Evolutionary conservation across 2,329 filamentous ascomycete species (phyloP).

Genomic region (Claviceps arundinis): DNA sequence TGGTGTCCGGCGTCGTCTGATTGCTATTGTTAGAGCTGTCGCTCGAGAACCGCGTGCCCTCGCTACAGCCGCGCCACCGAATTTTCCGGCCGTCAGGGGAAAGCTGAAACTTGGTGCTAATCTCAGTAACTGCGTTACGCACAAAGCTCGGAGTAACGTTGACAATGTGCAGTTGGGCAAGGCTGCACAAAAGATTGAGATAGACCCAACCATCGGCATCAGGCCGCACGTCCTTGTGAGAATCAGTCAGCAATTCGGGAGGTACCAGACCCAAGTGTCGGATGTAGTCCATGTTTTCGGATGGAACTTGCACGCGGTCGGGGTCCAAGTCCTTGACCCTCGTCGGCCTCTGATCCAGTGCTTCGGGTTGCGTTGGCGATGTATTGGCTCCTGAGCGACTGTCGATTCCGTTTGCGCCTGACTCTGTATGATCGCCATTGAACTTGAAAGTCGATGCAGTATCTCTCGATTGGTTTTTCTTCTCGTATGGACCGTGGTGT

Average conservation of each 20-base stretch:
- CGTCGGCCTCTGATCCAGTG: conserved; percentile 62
- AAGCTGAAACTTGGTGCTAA: conserved; percentile 64
- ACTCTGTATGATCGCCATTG: conserved; percentile 33
- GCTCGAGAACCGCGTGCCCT: conserved; percentile 52
- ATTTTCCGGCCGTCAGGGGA: conserved; percentile 68
- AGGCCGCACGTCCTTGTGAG: conserved; percentile 35
- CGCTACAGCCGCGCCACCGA: conserved; percentile 59
- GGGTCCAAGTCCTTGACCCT: conserved; percentile 65
- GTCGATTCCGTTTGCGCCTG: conserved; percentile 21
- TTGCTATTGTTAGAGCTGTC: conserved; percentile 43
- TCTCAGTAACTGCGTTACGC: conserved; percentile 53
- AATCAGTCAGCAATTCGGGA: conserved; percentile 35
- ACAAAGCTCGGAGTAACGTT: conserved; percentile 72
- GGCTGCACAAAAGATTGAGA: conserved; percentile 63
- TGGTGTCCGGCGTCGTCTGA: conserved; percentile 33
- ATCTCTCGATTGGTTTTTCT: conserved; percentile 29
- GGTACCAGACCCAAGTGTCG: conserved; percentile 57
- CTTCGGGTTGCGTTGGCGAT: conserved; percentile 25
- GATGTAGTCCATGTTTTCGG: conserved; percentile 70
- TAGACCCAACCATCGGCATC: conserved; percentile 70
- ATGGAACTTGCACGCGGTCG: conserved; percentile 59
- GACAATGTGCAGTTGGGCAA: conserved; percentile 75
- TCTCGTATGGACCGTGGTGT: conserved; percentile 16
- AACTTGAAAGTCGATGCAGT: conserved; percentile 33
- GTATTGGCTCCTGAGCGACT: conserved; percentile 20